Evolutionary conservation across 2,329 filamentous ascomycete species (phyloP), one percentile per base, ranked within the genome.

Genomic region (Botryosphaeria agaves): DNA sequence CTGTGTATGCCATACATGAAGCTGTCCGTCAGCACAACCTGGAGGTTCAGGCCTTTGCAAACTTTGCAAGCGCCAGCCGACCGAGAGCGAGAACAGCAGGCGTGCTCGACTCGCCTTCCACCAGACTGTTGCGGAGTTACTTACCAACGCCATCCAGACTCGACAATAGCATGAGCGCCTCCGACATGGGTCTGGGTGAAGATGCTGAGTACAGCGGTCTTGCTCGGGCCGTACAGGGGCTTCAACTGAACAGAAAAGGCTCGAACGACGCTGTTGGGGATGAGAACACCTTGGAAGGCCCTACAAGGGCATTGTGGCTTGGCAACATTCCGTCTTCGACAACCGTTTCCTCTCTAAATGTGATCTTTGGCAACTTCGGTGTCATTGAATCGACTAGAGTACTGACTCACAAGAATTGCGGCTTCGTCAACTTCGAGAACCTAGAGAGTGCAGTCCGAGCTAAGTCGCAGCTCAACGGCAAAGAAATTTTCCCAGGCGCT

Each of bases 281-380:
- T 35, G 83, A 93, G 38, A 72, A 73, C 39, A 80, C 72, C 21
- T 64, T 92, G 24, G 85, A 94, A 49, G 82, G 81, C 1, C 87
- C 87, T 14, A 95, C 89, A 8, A 78, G 85, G 45, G 85, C 89
- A 19, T 62, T 98, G 32, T 98, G 89, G 89, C 79, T 98, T 30
- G 89, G 89, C 32, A 94, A 87, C 53, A 94, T 98, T 35, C 89
- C 89, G 8, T 85, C 87, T 4, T 95, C 89, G 2, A 98, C 89
- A 2, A 98, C 89, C 0, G 85, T 89, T 7, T 92, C 87, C 1
- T 95, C 89, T 1, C 60, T 98, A 36, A 83, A 83, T 34, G 84
- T 91, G 40, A 93, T 95, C 59, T 98, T 98, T 60, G 81, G 82
- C 52, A 69, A 76, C n/a, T 92, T 89, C 41, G 89, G 89, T 7